phyloP scores from a whole-genome alignment of 495 filamentous ascomycete species.

The Lentithecium fluviatile region DNA sequence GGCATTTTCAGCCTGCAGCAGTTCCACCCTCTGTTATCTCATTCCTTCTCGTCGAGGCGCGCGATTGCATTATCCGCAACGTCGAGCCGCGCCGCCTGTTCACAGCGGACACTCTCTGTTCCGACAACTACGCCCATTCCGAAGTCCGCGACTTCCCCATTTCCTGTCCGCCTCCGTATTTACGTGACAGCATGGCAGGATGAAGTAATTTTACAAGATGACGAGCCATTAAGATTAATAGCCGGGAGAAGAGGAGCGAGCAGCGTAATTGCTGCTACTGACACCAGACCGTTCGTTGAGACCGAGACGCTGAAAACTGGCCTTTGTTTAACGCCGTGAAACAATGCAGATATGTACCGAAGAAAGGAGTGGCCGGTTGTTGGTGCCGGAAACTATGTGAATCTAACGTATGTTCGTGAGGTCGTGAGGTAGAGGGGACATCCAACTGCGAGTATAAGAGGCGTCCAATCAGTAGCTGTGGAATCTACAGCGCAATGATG shows the following conservation, averaged over 20 bases:
- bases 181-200: conserved; percentile 26
- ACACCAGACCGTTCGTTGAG: not conserved
- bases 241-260: not conserved
- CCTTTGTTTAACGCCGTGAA: conserved; percentile 9
- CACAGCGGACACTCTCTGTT: too few relatives aligned
- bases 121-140: not conserved
- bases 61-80: not conserved
- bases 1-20: too few relatives aligned
- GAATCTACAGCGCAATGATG: not conserved
- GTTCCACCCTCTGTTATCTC: not conserved
- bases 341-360: conserved; percentile 18
- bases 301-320: not conserved
- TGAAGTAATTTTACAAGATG: conserved; percentile 6
- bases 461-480: too few relatives aligned
- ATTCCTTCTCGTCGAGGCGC: not conserved
- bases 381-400: not conserved
- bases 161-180: conserved; percentile 9
- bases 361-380: not conserved
- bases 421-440: conserved; percentile 13
- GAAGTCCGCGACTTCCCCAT: not conserved
- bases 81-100: not conserved
- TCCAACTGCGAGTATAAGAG: not conserved
- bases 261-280: not conserved
- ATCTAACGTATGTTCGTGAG: conserved; percentile 16
- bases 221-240: not conserved